Evolutionary conservation across 2,329 filamentous ascomycete species (phyloP).

Genomic region (Chlorencoelia australis): DNA sequence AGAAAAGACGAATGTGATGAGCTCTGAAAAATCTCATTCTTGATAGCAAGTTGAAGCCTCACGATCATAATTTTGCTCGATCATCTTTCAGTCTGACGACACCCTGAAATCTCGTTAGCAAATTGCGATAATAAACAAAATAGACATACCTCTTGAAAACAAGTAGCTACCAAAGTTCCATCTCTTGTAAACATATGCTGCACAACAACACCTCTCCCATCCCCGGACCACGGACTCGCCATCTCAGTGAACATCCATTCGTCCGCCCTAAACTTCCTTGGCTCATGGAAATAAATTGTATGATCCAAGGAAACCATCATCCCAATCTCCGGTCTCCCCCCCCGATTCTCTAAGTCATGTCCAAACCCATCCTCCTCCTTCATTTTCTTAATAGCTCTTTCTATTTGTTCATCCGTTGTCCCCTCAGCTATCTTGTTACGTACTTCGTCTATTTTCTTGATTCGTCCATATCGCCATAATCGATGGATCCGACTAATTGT

Average conservation of each 20-base stretch:
- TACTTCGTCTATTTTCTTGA: conserved; percentile 3
- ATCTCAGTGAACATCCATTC: conserved; percentile 77
- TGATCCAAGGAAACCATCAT: conserved; percentile 83
- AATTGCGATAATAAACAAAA: background rate
- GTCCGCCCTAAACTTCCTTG: conserved; percentile 45
- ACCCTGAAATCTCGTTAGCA: conserved; percentile 16
- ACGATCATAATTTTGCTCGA: conserved; percentile 8
- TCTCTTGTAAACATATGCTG: conserved; percentile 65
- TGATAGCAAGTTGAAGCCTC: background rate
- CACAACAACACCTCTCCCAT: conserved; percentile 65
- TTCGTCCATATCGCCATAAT: conserved; percentile 60
- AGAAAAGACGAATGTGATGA: too few relatives aligned
- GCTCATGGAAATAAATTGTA: conserved; percentile 58
- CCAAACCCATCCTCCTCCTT: conserved; percentile 26
- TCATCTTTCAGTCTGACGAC: conserved; percentile 23
- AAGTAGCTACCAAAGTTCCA: conserved; percentile 66
- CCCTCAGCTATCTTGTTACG: conserved; percentile 3
- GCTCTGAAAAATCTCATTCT: background rate
- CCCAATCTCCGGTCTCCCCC: conserved; percentile 50
- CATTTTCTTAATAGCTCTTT: conserved; percentile 34
- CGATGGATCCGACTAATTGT: conserved; percentile 74
- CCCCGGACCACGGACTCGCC: conserved; percentile 70
- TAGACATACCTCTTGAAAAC: conserved; percentile 58
- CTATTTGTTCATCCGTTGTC: conserved; percentile 41
- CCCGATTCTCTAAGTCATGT: conserved; percentile 39